Evolutionary conservation across 176 grass and related monocot species (phyloP), one percentile per base, ranked within the genome.

Genomic region (Triticum monococcum): DNA sequence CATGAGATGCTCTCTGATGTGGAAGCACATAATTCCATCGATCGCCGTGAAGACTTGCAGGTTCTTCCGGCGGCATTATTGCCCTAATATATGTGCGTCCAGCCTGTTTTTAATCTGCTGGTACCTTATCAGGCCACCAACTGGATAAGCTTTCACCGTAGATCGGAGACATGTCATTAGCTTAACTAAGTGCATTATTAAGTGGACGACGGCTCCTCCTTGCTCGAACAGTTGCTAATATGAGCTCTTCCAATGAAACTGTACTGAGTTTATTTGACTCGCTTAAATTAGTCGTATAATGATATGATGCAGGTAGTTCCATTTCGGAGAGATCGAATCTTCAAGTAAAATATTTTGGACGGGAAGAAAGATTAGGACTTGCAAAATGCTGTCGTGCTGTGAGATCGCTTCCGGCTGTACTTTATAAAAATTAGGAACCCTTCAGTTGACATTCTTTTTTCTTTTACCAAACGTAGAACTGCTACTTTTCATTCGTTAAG

Each of bases 131-230:
- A 22, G 30, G 40, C 35, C 56, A 54, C 22, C 70, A 48, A 73
- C 8, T 57, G 81, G 87, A 89, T 89, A 79, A 79, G 74, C 75
- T 73, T 79, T 79, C 56, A 79, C 7, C 66, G 38, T n/a, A n/a
- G 48, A 72, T 25, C 8, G 12, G 18, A 33, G 62, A 81, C 0
- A 50, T 45, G 22, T 32, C 9, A 41, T 75, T 75, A 78, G 75
- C 75, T 35, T 22, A 59, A 31, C 10, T 52, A 54, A 54, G 7
- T 61, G 32, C 30, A 40, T 63, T 64, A n/a, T 63, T 63, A 35
- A 35, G 10, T 45, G 33, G 23, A 20, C 30, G 46, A 68, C 35
- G 57, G 17, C 72, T 78, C 72, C 6, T 23, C 72, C 12, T 72
- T 72, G 8, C 54, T 72, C 66, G 31, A 54, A 17, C 50, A 54